Evolutionary conservation across 768 basidiomycete genomes (phyloP).

Genomic region (Gymnopilus dilepis): DNA sequence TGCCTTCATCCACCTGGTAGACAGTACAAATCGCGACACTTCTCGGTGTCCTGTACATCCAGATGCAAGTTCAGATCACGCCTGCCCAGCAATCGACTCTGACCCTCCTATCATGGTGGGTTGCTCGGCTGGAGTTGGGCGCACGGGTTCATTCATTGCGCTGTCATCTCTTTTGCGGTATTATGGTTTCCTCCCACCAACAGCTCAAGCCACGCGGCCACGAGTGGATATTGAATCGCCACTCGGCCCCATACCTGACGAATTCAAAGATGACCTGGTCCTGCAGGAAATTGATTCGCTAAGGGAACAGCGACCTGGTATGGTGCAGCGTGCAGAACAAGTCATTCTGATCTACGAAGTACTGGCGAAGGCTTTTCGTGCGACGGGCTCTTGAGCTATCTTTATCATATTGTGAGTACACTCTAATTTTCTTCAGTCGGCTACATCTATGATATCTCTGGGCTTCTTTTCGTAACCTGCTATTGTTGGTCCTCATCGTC

Average conservation of each 20-base stretch:
- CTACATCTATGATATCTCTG: neutral
- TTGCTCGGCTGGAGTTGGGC: conserved; percentile 88
- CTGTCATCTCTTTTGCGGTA: conserved; percentile 78
- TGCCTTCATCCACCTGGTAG: conserved; percentile 67
- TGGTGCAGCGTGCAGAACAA: conserved; percentile 81
- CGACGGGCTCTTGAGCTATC: conserved; percentile 5
- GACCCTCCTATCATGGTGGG: conserved; percentile 83
- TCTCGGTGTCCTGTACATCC: conserved; percentile 33
- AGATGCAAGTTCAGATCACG: conserved; percentile 15
- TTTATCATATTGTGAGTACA: neutral
- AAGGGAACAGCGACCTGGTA: conserved; percentile 80
- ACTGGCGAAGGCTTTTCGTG: conserved; percentile 37
- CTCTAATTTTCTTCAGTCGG: neutral
- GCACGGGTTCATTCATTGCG: conserved; percentile 87
- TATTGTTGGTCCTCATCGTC: neutral
- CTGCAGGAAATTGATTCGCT: conserved; percentile 76
- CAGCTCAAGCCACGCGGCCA: conserved; percentile 34
- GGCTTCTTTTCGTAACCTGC: neutral
- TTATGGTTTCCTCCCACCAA: conserved; percentile 50
- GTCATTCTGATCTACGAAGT: conserved; percentile 67
- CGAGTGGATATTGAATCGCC: conserved; percentile 51
- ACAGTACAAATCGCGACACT: conserved; percentile 59
- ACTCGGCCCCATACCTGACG: conserved; percentile 60
- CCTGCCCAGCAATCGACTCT: conserved; percentile 40
- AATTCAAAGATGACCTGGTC: conserved; percentile 59